These are phyloP conservation scores for Boehmeria nivea DNA, from an alignment of 306 rosid species.

Conservation along the genomic window DNA sequence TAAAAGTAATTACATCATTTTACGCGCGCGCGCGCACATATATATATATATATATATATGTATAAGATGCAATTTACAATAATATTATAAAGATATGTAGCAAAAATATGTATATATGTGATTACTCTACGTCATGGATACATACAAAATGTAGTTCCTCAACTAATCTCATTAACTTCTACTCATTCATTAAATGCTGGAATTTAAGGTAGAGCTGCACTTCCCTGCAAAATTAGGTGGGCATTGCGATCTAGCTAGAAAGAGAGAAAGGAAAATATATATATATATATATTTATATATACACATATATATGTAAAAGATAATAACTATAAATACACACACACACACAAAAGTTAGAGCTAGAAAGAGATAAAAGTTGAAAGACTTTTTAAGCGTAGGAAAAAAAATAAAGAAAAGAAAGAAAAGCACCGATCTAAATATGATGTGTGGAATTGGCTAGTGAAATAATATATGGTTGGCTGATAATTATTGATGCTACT, in stretches of 20 bases:
- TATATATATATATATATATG: too few species aligned
- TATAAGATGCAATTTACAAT: too few species aligned
- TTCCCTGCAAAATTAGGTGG: constrained; percentile 31
- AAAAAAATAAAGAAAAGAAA: too few species aligned
- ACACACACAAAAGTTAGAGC: neutral
- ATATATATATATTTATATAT: neutral
- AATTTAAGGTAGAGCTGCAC: constrained; percentile 13
- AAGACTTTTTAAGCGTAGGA: neutral
- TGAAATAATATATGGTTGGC: neutral
- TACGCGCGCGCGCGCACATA: too few species aligned
- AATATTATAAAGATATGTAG: too few species aligned
- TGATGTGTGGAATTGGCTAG: neutral
- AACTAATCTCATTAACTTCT: constrained; percentile 23
- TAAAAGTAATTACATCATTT: too few species aligned
- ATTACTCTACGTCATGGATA: neutral
- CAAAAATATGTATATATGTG: too few species aligned
- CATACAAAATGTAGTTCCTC: constrained; percentile 8
- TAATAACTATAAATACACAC: neutral
- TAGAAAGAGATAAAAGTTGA: neutral
- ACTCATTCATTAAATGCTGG: constrained; percentile 28
- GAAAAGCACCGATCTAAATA: neutral
- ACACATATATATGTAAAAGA: neutral
- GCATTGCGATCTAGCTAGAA: neutral
- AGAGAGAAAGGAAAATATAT: too few species aligned
- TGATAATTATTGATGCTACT: neutral